Conservation (phyloP, 352 stramenopile species). For the Globisporangium abappressorium region DNA sequence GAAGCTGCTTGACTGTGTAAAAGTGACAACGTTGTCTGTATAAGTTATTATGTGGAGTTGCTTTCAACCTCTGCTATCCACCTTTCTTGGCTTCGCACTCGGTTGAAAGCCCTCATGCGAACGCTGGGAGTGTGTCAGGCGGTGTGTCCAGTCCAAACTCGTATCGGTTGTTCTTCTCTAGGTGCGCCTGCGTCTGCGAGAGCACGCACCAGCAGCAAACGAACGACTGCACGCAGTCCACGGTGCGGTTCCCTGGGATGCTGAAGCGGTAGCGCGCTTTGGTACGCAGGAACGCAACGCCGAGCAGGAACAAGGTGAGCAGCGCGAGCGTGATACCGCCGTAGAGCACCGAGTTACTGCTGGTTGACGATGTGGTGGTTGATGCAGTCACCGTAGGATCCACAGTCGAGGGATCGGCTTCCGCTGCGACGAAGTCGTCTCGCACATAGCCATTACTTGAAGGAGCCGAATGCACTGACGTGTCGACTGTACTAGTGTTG, state of each 20-base stretch:
- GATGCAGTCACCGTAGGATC: background rate
- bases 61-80: background rate
- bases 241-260: constrained; percentile 31
- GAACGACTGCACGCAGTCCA: constrained; percentile 37
- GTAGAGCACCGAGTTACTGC: background rate
- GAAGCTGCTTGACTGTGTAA: no score
- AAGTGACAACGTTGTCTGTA: no score
- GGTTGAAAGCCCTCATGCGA: background rate
- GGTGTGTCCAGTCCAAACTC: constrained; percentile 17
- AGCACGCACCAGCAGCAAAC: constrained; percentile 55
- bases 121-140: constrained; percentile 22
- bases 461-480: background rate
- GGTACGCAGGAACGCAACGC: constrained; percentile 38
- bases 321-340: constrained; percentile 20
- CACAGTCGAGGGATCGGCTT: background rate
- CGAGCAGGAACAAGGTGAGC: constrained; percentile 33
- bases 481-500: constrained; percentile 6
- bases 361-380: background rate
- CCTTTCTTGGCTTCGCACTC: background rate
- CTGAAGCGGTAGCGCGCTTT: constrained; percentile 38
- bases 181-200: constrained; percentile 40
- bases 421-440: background rate
- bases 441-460: background rate
- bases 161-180: constrained; percentile 24
- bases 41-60: no score